Percentiles rank a stretch among this genome's conserved stretches.
phyloP scores from a whole-genome alignment of 176 grass and related monocot species.

The barley (Hordeum vulgare) region DNA sequence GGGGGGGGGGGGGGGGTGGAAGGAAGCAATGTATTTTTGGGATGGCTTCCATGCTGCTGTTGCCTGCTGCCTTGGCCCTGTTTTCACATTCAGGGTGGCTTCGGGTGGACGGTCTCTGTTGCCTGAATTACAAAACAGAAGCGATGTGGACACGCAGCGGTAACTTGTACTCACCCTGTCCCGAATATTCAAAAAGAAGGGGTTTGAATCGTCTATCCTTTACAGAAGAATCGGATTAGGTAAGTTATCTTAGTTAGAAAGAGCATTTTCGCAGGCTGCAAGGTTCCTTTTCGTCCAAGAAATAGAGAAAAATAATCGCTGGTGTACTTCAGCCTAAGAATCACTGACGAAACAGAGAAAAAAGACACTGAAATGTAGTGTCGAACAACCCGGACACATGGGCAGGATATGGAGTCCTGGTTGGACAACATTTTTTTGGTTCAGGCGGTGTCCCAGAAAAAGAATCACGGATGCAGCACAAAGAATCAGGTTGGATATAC shows the following conservation, averaged over 20 bases:
- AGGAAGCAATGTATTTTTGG: conserved; percentile 42
- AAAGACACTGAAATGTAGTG: no score
- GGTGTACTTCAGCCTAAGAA: no score
- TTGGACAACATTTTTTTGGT: no score
- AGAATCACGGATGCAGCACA: no score
- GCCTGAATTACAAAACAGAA: neutral
- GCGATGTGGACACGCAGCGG: neutral
- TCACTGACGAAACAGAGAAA: no score
- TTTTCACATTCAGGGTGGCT: conserved; percentile 2
- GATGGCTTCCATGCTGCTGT: conserved; percentile 21
- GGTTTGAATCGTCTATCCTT: neutral
- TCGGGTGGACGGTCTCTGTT: neutral
- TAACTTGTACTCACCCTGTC: neutral
- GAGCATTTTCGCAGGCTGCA: neutral
- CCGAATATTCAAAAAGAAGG: neutral
- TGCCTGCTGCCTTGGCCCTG: neutral
- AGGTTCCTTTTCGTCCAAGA: neutral
- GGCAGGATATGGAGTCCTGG: no score
- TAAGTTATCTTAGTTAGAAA: neutral
- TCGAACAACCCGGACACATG: no score
- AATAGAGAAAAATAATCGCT: neutral
- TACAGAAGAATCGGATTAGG: no score
- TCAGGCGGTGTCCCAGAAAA: no score
- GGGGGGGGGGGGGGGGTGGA: no score
- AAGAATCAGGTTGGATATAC: neutral